Evolutionary conservation across 2,329 filamentous ascomycete species (phyloP).

Genomic region (Alternaria ventricosa): DNA sequence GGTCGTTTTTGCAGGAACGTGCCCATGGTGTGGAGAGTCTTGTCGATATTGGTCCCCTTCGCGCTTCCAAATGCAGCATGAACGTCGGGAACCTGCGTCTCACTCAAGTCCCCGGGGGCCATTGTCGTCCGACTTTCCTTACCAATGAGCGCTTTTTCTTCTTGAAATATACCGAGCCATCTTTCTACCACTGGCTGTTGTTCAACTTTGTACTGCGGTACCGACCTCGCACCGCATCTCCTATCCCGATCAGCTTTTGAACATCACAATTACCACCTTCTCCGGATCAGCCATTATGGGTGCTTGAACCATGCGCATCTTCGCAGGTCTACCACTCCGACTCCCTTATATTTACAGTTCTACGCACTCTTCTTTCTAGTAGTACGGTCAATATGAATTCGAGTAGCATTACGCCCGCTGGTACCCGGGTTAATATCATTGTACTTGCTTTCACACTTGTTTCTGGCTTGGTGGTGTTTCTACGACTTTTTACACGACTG

Average conservation of each 20-base stretch:
- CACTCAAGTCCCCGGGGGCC: constrained; percentile 6
- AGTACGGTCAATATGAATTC: constrained; percentile 4
- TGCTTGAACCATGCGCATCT: constrained; percentile 2
- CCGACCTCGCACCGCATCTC: constrained; percentile 1
- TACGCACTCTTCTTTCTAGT: background rate
- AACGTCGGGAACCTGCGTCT: constrained; percentile 24
- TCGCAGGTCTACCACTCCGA: background rate
- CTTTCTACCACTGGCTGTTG: background rate
- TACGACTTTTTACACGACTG: constrained; percentile 40
- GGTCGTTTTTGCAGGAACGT: constrained; percentile 28
- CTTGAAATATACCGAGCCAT: constrained; percentile 1
- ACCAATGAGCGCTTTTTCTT: constrained; percentile 1
- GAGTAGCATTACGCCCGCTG: constrained; percentile 33
- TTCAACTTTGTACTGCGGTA: background rate
- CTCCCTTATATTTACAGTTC: constrained; percentile 12
- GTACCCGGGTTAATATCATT: constrained; percentile 39
- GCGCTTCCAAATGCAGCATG: constrained; percentile 20
- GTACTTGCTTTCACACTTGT: constrained; percentile 41
- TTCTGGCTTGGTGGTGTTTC: constrained; percentile 36
- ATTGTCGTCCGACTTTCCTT: background rate
- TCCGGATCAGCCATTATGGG: background rate
- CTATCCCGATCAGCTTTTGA: background rate
- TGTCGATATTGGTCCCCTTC: constrained; percentile 17
- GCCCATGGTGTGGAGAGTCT: constrained; percentile 10
- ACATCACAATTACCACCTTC: background rate